Evolutionary conservation across 352 stramenopile genomes (phyloP), one percentile per base, ranked within the genome.

Genomic region (Phytopythium aichiense): DNA sequence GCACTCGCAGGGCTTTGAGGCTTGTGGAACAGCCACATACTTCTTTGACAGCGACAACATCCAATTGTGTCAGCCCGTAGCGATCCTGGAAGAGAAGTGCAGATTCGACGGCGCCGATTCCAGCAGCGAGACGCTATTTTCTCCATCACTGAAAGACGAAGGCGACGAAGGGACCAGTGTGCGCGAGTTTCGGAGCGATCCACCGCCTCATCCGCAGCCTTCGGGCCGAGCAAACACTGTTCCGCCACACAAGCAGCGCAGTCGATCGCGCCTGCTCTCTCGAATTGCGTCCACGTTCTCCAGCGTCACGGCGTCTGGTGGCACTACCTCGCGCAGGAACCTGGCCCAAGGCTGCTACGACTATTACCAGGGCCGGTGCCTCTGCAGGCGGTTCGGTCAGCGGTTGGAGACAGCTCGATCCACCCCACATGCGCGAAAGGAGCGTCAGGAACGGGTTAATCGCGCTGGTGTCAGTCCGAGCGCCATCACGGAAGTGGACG

Each of bases 41-140:
- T 84, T 74, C 23, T 87, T 89, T n/a, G 77, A 88, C 60, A 51
- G 76, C 53, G 50, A 60, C 28, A 81, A 69, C 55, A 77, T 80
- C 37, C 60, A 66, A 12, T 73, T 77, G 30, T 76, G 71, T 31
- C 76, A 85, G 25, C 71, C 71, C 0, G 40, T 81, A 16, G 71
- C 70, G 0, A 79, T 81, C 63, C 40, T 84, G 5, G 72, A 81
- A 65, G 70, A 45, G 31, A 48, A 22, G 8, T 54, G 11, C n/a
- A 25, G 35, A 8, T 28, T 54, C 23, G n/a, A 23, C 11, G 22
- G n/a, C 46, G 48, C 38, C 4, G 48, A 54, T 20, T 31, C 45
- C n/a, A 31, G 45, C 45, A 31, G 45, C 45, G 45, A 52, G n/a
- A 52, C 45, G 4, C 23, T 31, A 9, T 28, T 31, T 16, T 52